Base-by-base conservation (phyloP, 805 yeast species). In the Myxozyma nipponensis region DNA sequence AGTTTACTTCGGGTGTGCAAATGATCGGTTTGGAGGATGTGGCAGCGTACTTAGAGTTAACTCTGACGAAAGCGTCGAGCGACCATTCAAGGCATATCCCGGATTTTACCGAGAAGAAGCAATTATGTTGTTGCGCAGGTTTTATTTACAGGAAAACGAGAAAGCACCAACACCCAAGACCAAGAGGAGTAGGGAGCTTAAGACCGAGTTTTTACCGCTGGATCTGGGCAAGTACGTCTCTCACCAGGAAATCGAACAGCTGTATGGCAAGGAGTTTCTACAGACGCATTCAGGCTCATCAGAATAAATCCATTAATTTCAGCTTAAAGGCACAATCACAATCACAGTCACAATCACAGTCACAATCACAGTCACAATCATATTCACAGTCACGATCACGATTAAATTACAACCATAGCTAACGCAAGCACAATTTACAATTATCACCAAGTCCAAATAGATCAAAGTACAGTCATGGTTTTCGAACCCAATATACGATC, bases 21-120 rank as follows among this genome's bases (percentile, higher is more conserved):
- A 93, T 65, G 98, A 91, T 56, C 69, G 98, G 41, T 93, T 93
- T 69, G 98, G 98, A 0, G 98, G 98, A 0, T 90, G 90, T 66
- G 98, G 98, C 0, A 83, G 95, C 0, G 93, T 91, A 1, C 67
- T 88, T 25, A 69, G 74, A 9, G 74, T 87, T 1, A 77, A 83
- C 58, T 61, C 65, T 2, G 85, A 80, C 30, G 34, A 39, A 5
- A 47, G 50, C 17, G 50, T 54, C 17, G 58, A 54, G 28, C 37
- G 50, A 23, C 42, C 47, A 22, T 54, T 30, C 63, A 57, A 62
- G 0, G 79, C 84, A 1, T 77, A 77, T 44, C 96, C 98, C 0
- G 97, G 96, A 0, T 71, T 93, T 3, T 70, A 80, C 58, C 70
- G 95, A 46, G 81, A 79, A 50, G 96, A 90, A 60, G 96, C 96